These are phyloP conservation scores for Penicillium pancosmium DNA, from an alignment of 495 filamentous ascomycete genomes.

Conservation along the genomic window DNA sequence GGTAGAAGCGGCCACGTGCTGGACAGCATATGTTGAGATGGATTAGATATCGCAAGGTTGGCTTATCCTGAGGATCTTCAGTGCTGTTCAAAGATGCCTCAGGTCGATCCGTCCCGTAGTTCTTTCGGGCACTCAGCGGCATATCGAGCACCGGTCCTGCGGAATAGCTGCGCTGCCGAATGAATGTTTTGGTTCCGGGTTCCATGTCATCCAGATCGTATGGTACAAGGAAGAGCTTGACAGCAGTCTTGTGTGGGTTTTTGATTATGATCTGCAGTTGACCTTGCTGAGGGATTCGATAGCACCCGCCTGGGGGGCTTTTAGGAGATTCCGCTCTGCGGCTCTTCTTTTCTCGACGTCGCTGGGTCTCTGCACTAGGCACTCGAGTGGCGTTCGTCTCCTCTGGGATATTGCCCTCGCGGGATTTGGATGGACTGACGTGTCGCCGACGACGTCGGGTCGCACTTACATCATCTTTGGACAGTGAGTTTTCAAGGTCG, in stretches of 20 bases:
- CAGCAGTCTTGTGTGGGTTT: conserved; percentile 94
- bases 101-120: conserved; percentile 48
- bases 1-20: conserved; percentile 78
- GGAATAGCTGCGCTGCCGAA: conserved; percentile 92
- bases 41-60: conserved; percentile 85
- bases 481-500: conserved; percentile 81
- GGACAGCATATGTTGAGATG: conserved; percentile 94
- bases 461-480: conserved; percentile 45
- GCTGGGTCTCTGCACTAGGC: conserved; percentile 27
- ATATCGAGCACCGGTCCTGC: conserved; percentile 82
- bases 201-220: conserved; percentile 98
- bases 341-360: conserved; percentile 54
- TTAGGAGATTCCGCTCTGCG: conserved; percentile 69
- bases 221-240: conserved; percentile 92
- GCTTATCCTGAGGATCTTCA: conserved; percentile 64
- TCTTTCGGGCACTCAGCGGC: conserved; percentile 54
- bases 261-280: conserved; percentile 97
- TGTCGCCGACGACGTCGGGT: conserved; percentile 47
- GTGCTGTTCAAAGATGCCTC: conserved; percentile 41
- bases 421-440: conserved; percentile 46
- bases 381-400: conserved; percentile 15
- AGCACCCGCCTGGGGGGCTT: conserved; percentile 80
- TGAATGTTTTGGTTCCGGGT: conserved; percentile 91
- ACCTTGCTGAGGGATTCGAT: conserved; percentile 92
- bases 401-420: conserved; percentile 14